Conservation (phyloP, 2,329 filamentous ascomycete species). For the Setomelanomma holmii region DNA sequence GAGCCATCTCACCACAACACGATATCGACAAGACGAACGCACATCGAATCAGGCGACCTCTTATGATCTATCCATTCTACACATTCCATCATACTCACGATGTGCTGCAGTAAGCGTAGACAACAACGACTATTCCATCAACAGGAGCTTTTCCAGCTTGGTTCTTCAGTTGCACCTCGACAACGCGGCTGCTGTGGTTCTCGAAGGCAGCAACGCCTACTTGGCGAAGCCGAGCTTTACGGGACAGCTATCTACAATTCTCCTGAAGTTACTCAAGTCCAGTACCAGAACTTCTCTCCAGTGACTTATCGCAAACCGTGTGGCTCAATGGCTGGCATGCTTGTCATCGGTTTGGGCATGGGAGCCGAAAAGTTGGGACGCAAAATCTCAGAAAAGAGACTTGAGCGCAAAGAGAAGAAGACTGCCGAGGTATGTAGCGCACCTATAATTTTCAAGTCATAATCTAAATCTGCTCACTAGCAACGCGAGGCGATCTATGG, state of each 20-base stretch:
- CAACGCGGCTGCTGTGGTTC: slow-evolving; percentile 9
- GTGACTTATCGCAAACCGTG: background rate
- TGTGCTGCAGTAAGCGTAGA: slow-evolving; percentile 13
- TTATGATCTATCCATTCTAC: background rate
- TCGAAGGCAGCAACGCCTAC: slow-evolving; percentile 7
- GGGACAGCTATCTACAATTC: background rate
- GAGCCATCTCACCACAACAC: background rate
- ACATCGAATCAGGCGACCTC: background rate
- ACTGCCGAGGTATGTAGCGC: slow-evolving; percentile 17
- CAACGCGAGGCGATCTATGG: slow-evolving; percentile 18
- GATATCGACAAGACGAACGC: background rate
- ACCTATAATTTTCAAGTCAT: background rate
- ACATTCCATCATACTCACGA: slow-evolving; percentile 4
- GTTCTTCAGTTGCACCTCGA: background rate
- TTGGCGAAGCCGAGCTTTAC: background rate
- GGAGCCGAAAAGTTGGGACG: slow-evolving; percentile 27
- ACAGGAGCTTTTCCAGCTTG: background rate
- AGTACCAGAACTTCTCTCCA: background rate
- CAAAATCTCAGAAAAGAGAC: slow-evolving; percentile 30
- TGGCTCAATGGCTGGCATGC: slow-evolving; percentile 27
- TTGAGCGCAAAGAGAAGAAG: slow-evolving; percentile 33
- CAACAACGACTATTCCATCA: slow-evolving; percentile 7
- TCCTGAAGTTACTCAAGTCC: background rate
- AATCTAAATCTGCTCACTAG: slow-evolving; percentile 8
- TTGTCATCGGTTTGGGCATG: slow-evolving; percentile 27